Percentiles rank a stretch among this genome's conserved stretches.
phyloP scores from a whole-genome alignment of 2,329 filamentous ascomycete genomes.

The Neonectria sp. region DNA sequence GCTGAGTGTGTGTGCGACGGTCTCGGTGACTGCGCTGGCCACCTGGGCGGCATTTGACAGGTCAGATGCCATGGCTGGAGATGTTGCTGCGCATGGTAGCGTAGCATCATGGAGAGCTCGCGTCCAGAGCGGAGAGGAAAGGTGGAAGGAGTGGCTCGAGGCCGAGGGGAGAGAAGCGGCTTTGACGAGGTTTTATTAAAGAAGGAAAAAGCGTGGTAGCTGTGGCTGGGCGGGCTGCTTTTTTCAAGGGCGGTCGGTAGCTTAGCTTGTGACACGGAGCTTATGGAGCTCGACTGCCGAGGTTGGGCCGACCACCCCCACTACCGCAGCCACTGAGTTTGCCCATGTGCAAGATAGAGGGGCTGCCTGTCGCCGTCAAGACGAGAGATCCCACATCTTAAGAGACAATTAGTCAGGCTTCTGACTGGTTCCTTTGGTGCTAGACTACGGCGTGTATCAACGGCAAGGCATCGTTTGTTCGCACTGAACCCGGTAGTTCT shows the following conservation, averaged over 20 bases:
- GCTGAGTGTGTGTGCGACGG: conserved; percentile 51
- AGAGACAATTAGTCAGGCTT: conserved; percentile 7
- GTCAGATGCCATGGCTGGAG: conserved; percentile 59
- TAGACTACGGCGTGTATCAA: conserved; percentile 12
- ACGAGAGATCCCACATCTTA: conserved; percentile 25
- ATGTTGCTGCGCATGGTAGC: conserved; percentile 48
- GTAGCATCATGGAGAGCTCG: conserved; percentile 55
- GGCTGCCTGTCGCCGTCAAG: conserved; percentile 33
- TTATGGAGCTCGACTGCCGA: conserved; percentile 44
- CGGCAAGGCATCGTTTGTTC: conserved; percentile 30
- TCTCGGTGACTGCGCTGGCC: conserved; percentile 52
- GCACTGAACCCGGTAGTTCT: conserved; percentile 12
- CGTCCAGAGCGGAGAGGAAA: conserved; percentile 33
- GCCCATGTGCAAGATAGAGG: conserved; percentile 43
- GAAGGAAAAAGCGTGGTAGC: conserved; percentile 39
- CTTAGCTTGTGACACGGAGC: conserved; percentile 50
- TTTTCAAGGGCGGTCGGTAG: conserved; percentile 40
- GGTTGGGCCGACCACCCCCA: conserved; percentile 45
- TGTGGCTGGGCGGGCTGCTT: conserved; percentile 29
- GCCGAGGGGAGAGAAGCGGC: conserved; percentile 28
- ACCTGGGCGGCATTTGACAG: conserved; percentile 55
- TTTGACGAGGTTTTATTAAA: conserved; percentile 39
- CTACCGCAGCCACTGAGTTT: conserved; percentile 38
- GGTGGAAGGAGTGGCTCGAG: conserved; percentile 30
- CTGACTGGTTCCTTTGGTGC: conserved; percentile 9